Percentiles rank a stretch among this genome's conserved stretches.
Conservation (phyloP, 164 flowering plant species). For the Tetracentron sinense region DNA sequence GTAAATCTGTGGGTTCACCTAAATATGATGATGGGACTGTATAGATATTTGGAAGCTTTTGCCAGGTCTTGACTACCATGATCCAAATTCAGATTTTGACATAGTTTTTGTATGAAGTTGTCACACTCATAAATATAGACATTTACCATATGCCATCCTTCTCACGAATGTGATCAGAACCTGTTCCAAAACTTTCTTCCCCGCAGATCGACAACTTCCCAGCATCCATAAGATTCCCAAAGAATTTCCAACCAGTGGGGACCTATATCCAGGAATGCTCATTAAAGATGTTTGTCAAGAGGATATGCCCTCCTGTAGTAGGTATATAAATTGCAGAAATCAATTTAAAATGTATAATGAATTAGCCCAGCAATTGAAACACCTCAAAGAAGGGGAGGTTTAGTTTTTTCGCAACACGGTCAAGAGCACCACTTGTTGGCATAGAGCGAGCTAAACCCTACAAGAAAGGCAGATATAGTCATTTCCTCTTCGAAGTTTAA, state of each 20-base stretch:
- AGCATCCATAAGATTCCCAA: conserved; percentile 98
- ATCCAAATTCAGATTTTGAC: not conserved
- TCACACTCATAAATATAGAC: not conserved
- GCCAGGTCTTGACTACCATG: not conserved
- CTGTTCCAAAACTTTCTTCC: conserved; percentile 99
- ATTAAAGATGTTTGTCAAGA: conserved; percentile 8
- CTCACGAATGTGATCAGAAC: conserved; percentile 99
- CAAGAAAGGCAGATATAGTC: not conserved
- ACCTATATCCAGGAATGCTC: conserved; percentile 47
- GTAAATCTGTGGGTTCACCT: not conserved
- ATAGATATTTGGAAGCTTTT: not conserved
- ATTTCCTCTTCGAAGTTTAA: not conserved
- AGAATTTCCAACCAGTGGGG: conserved; percentile 99
- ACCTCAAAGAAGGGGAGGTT: conserved; percentile 95
- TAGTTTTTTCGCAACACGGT: conserved; percentile 82
- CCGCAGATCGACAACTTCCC: conserved; percentile 96
- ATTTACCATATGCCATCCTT: conserved; percentile 98
- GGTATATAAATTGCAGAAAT: not conserved
- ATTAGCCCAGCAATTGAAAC: conserved; percentile 2
- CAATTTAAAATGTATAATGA: not conserved
- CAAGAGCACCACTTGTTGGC: conserved; percentile 99
- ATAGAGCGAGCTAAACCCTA: conserved; percentile 98
- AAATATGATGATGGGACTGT: not conserved
- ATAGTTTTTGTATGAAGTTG: no score
- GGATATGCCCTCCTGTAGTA: conserved; percentile 1